Evolutionary conservation across 176 grass and related monocot species (phyloP), one percentile per base, ranked within the genome.

Genomic region (Triticum turgidum): DNA sequence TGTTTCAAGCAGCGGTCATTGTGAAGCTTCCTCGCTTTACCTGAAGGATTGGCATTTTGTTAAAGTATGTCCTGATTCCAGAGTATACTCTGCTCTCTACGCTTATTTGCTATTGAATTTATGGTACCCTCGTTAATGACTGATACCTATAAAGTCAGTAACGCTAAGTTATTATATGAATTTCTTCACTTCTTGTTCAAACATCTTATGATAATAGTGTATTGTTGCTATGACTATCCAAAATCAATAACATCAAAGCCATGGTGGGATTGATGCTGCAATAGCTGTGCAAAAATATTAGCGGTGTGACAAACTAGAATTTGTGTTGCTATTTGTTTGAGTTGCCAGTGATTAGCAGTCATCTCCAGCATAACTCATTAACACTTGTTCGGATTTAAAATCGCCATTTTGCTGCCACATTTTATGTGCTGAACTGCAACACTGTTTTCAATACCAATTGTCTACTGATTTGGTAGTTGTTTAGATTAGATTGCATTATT

Each of bases 11-110:
- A 72, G 67, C 49, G 89, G 34, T 4, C 34, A 87, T 66, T 34
- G 35, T 2, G 58, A 56, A 20, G 56, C 79, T 9, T 86, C 93
- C 52, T 78, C 92, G 52, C 77, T 91, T 7, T 98, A 98, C 59
- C 93, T 98, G 62, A 98, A 95, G 89, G 93, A 98, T 80, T 98
- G 96, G 93, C 93, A 98, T 90, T 98, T 98, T 83, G 88, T 91
- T 61, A 95, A 95, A 90, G 96, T 98, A 22, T 62, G 64, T 17
- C 68, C 17, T 44, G 18, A 22, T 65, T 66, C 8, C 22, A 78
- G 7, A 64, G 56, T 44, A 22, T 64, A 25, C 13, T 25, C 5
- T 69, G 15, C 35, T 86, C 2, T 13, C 65, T 72, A 21, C 33
- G 59, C 38, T 51, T n/a, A 24, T 9, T 87, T 30, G 42, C 13